Evolutionary conservation across 1,139 yeast genomes (phyloP).

Genomic region (Komagataea norvegica): DNA sequence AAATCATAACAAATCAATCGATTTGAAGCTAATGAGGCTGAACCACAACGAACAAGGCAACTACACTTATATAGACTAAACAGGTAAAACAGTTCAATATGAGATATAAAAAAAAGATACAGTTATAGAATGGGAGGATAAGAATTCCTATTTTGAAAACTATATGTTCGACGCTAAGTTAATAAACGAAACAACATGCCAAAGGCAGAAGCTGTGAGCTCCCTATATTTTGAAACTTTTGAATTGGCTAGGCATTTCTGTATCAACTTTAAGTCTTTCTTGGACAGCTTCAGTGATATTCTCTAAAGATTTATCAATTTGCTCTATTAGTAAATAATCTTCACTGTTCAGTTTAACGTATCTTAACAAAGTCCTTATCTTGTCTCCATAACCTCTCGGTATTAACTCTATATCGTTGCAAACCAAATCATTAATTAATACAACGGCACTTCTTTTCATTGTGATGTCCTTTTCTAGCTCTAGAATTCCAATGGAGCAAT

Average conservation of each 20-base stretch:
- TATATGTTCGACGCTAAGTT: too few species aligned
- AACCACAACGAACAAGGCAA: too few species aligned
- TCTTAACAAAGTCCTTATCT: constrained; percentile 39
- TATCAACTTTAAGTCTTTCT: constrained; percentile 13
- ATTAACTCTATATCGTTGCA: constrained; percentile 42
- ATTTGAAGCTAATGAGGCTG: too few species aligned
- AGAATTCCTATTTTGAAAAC: too few species aligned
- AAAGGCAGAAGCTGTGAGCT: too few species aligned
- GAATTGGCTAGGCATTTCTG: constrained; percentile 14
- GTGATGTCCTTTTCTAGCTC: constrained; percentile 44
- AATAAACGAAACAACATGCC: too few species aligned
- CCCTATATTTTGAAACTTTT: constrained; percentile 6
- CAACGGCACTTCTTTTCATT: constrained; percentile 73
- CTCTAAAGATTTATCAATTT: constrained; percentile 43
- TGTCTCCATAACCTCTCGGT: constrained; percentile 43
- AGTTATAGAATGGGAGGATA: too few species aligned
- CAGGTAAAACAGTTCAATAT: too few species aligned
- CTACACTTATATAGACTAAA: too few species aligned
- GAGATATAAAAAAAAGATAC: too few species aligned
- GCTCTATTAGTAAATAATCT: constrained; percentile 58
- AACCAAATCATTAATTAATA: constrained; percentile 60
- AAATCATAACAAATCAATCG: too few species aligned
- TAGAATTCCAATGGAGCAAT: constrained; percentile 72
- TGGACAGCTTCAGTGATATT: constrained; percentile 39
- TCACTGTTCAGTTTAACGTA: constrained; percentile 44